phyloP scores from a whole-genome alignment of 768 basidiomycete genomes.

The Trametes coccinea region DNA sequence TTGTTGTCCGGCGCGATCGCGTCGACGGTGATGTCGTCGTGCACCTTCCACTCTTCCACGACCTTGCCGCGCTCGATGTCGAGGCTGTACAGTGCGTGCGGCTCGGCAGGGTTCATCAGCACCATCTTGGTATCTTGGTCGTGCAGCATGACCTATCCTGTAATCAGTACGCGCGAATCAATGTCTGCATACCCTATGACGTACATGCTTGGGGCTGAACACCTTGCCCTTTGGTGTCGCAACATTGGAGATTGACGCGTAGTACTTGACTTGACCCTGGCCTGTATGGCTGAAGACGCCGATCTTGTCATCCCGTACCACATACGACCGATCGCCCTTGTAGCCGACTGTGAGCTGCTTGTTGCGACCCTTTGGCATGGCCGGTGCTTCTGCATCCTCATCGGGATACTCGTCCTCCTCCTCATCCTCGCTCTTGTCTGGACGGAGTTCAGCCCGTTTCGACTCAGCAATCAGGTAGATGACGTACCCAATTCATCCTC shows the following conservation, averaged over 20 bases:
- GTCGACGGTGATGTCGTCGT: constrained; percentile 81
- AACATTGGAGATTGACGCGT: constrained; percentile 84
- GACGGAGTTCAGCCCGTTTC: background rate
- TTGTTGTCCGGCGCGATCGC: constrained; percentile 93
- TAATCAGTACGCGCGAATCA: background rate
- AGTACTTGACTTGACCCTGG: constrained; percentile 75
- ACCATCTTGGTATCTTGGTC: constrained; percentile 97
- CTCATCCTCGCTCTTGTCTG: constrained; percentile 34
- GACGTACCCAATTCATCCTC: constrained; percentile 62
- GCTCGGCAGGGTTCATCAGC: constrained; percentile 79
- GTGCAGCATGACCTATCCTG: constrained; percentile 85
- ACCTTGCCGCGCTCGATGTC: constrained; percentile 95
- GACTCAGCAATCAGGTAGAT: no score
- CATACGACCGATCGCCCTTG: constrained; percentile 92
- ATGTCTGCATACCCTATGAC: constrained; percentile 22
- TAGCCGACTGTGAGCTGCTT: constrained; percentile 92
- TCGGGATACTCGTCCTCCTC: constrained; percentile 38
- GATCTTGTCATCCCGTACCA: constrained; percentile 88
- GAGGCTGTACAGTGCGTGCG: constrained; percentile 83
- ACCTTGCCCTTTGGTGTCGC: constrained; percentile 75
- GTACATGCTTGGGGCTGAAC: constrained; percentile 85
- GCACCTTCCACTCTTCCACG: constrained; percentile 99
- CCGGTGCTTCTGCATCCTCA: constrained; percentile 45
- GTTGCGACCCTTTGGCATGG: constrained; percentile 61
- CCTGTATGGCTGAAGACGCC: constrained; percentile 82